Evolutionary conservation across 2,329 filamentous ascomycete genomes (phyloP), one percentile per base, ranked within the genome.

Genomic region (Diaporthe caulivora): DNA sequence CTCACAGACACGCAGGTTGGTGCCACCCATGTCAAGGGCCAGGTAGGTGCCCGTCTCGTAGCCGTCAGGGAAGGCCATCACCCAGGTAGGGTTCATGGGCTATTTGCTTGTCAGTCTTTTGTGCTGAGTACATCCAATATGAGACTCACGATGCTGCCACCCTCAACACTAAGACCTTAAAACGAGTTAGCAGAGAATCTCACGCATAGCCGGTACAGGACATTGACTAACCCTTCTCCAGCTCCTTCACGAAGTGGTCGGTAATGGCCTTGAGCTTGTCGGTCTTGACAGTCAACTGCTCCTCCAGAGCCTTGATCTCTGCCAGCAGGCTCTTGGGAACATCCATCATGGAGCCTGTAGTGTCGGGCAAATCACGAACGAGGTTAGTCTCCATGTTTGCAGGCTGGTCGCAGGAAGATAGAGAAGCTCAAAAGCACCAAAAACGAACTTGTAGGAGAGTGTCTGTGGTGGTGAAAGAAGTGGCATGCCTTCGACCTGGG

Each of bases 31-130:
- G 81, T 98, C 96, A 54, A 98, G 88, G 71, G 96, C 95, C 51
- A 98, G 87, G 82, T 92, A 98, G 18, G 93, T 97, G 75, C 96
- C 96, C 11, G 92, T 94, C 84, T 98, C 96, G 77, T 95, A 84
- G 77, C 96, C 96, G 81, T 93, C 93, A 29, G 96, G 96, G 83
- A 95, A 95, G 60, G 90, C 90, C 91, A 97, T 95, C 76, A 97
- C 95, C 96, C 96, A 98, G 72, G 95, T 97, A 74, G 96, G 94
- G 85, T 98, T 98, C 96, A 98, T 98, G 74, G 96, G 95, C 94
- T 97, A 78, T 58, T 9, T 18, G n/a, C 1, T 29, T 31, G 68
- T 77, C 26, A 77, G 40, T 24, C 31, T 51, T 55, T 15, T 47
- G 21, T 29, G 29, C 13, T 21, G 17, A 29, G 17, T 24, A 18